Percentiles rank a stretch among this genome's conserved stretches.
Conservation (phyloP, 371 early-diverging fungal species). For the Dichotomocladium elegans region DNA sequence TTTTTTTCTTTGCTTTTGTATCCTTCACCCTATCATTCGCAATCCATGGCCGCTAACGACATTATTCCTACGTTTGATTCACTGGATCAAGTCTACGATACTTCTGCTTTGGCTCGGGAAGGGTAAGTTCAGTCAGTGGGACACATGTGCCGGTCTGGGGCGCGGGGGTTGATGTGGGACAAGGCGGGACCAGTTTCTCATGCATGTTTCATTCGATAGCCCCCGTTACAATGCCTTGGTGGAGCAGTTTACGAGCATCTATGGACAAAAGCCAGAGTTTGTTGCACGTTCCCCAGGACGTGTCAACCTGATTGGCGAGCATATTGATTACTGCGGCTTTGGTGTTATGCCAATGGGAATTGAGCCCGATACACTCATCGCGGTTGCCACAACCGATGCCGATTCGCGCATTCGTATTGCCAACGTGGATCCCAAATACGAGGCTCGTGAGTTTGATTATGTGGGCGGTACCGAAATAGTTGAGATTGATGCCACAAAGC, state of each 20-base stretch:
- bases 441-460: slow-evolving; percentile 57
- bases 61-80: slow-evolving; percentile 35
- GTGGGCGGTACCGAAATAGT: slow-evolving; percentile 51
- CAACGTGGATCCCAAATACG: slow-evolving; percentile 64
- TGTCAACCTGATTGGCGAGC: slow-evolving; percentile 95
- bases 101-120: slow-evolving; percentile 29
- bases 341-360: slow-evolving; percentile 96
- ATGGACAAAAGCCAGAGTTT: slow-evolving; percentile 70
- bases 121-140: slow-evolving; percentile 19
- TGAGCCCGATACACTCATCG: slow-evolving; percentile 81
- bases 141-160: background rate
- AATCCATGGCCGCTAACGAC: slow-evolving; percentile 10
- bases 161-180: background rate
- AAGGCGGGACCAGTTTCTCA: background rate
- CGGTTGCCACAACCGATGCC: slow-evolving; percentile 54
- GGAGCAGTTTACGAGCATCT: slow-evolving; percentile 54
- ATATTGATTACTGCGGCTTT: slow-evolving; percentile 94
- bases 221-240: slow-evolving; percentile 57
- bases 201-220: slow-evolving; percentile 14
- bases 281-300: slow-evolving; percentile 89
- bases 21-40: slow-evolving; percentile 3
- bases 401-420: slow-evolving; percentile 55
- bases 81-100: slow-evolving; percentile 38
- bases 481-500: slow-evolving; percentile 61
- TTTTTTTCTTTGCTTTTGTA: slow-evolving; percentile 4